Base-by-base conservation (phyloP, 768 basidiomycete genomes). In the Lactarius sanguifluus region DNA sequence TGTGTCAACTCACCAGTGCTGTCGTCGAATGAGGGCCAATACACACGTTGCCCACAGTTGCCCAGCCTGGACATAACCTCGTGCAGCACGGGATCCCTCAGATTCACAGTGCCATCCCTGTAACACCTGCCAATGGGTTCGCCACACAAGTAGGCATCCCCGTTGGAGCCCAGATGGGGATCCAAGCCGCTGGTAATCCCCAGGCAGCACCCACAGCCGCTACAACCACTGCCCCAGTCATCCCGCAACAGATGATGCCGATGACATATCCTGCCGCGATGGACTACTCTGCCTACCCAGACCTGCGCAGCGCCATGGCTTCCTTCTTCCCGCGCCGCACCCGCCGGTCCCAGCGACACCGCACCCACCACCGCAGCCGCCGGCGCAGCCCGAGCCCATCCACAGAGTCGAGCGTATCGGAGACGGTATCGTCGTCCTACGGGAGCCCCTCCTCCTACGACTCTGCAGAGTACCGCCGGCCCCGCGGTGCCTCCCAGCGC, bases 51-150 rank as follows among this genome's bases (percentile, higher is more conserved):
- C 32, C 34, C 56, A 25, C 28, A 69, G 68, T 62, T 25, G 45
- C 52, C 5, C 68, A 69, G 4, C 65, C 65, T 16, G 68, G 68
- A 38, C 68, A 67, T 16, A 62, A 54, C 20, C 25, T 67, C 1
- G 60, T 66, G 28, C 68, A 69, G 25, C 40, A 47, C 0, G 66
- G 62, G 13, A 38, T 67, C 20, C 62, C 66, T n/a, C 58, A 55
- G 32, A 58, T 67, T 13, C 58, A 67, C 30, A 12, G 30, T n/a
- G 62, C 58, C 20, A 38, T 67, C 25, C 54, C 66, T n/a, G 34
- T 67, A 3, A 41, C 41, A 12, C 57, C 66, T 28, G 15, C 40
- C 18, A 64, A 64, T 56, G 58, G 43, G 1, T 15, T 56, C 10
- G 25, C 43, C n/a, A 4, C 50, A 16, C 66, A 64, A 25, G n/a